These are phyloP conservation scores for Plasmodium ovale DNA, from an alignment of 169 alveolate genomes.

Conservation along the genomic window DNA sequence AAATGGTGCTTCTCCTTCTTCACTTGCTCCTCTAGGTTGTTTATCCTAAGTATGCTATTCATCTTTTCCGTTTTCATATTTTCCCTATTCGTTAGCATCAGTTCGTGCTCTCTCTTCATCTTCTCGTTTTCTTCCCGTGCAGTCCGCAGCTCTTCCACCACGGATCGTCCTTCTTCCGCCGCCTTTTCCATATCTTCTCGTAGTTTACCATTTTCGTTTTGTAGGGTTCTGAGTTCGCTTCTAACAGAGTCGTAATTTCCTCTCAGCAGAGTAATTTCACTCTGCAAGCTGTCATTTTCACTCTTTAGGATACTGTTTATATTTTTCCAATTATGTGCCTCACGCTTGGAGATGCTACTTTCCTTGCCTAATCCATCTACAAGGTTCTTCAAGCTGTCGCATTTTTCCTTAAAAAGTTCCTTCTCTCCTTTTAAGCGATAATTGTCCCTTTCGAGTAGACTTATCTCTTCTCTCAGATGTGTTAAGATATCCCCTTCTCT, in stretches of 20 bases:
- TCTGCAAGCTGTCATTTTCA: not conserved
- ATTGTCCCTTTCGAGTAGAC: not conserved
- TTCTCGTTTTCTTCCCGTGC: not conserved
- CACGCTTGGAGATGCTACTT: not conserved
- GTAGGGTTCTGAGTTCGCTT: not conserved
- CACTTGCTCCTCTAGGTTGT: slow-evolving; percentile 18
- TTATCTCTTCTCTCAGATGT: not conserved
- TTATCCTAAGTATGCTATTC: slow-evolving; percentile 25
- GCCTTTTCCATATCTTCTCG: not conserved
- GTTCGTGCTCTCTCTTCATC: slow-evolving; percentile 3
- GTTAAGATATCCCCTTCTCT: not conserved
- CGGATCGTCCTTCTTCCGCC: not conserved
- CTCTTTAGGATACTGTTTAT: not conserved
- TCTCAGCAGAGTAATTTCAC: too few relatives aligned
- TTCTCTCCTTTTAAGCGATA: not conserved
- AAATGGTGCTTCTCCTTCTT: not conserved
- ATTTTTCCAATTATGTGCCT: not conserved
- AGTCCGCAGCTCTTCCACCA: not conserved
- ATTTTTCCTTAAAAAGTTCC: not conserved
- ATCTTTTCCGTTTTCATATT: slow-evolving; percentile 18
- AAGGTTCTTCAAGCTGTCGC: not conserved
- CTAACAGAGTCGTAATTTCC: not conserved
- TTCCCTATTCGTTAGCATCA: slow-evolving; percentile 4
- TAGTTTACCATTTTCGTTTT: not conserved
- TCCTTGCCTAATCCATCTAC: not conserved